phyloP scores from a whole-genome alignment of 1,139 yeast species.

The Pichia terricola region DNA sequence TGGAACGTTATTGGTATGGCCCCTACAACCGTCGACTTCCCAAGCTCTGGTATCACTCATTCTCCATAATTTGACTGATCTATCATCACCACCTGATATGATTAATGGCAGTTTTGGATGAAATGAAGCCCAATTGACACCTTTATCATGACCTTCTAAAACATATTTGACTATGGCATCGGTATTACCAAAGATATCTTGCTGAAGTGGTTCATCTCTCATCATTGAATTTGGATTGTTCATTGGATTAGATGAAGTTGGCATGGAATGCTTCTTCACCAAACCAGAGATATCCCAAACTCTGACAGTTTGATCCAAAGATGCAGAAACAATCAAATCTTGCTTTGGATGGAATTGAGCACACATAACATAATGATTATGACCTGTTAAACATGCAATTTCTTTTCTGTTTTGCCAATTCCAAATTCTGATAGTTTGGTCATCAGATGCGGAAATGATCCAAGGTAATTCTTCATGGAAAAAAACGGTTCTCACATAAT shows the following conservation, averaged over 20 bases:
- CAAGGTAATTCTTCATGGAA: conserved; percentile 97
- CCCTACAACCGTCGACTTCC: conserved; percentile 98
- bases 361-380: conserved; percentile 96
- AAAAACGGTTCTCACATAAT: conserved; percentile 87
- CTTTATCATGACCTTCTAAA: conserved; percentile 95
- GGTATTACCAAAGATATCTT: conserved; percentile 88
- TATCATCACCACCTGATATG: conserved; percentile 94
- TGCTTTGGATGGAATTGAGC: conserved; percentile 97
- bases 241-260: conserved; percentile 27
- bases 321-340: conserved; percentile 89
- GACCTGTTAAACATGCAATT: conserved; percentile 95
- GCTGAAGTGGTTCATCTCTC: conserved; percentile 66
- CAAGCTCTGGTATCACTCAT: conserved; percentile 98
- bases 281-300: conserved; percentile 98
- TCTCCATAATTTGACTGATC: conserved; percentile 93
- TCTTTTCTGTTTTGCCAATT: conserved; percentile 99
- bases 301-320: conserved; percentile 96
- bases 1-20: conserved; percentile 89
- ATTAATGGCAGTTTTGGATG: conserved; percentile 94
- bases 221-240: conserved; percentile 5
- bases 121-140: conserved; percentile 97
- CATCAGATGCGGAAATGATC: conserved; percentile 94
- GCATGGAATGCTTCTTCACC: conserved; percentile 92
- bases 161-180: conserved; percentile 95
- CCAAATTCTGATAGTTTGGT: conserved; percentile 98